A percentile compares a stretch with the other conserved stretches of the same genome.
These are phyloP conservation scores for Pichia norvegensis DNA, from an alignment of 1,139 yeast species.

Conservation along the genomic window DNA sequence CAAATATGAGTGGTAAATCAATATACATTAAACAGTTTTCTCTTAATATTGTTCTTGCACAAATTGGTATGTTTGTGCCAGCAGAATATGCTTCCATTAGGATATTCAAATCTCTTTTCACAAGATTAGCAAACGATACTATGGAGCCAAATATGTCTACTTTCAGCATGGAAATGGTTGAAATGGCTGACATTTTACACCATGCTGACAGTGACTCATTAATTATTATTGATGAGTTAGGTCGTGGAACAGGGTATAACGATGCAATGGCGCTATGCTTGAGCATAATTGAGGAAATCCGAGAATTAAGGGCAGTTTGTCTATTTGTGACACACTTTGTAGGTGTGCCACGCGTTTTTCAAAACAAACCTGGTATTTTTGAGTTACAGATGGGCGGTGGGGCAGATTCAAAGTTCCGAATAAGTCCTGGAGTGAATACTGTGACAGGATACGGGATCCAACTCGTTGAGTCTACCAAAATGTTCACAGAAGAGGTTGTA, in stretches of 20 bases:
- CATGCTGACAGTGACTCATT: constrained; percentile 31
- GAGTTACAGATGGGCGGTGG: constrained; percentile 27
- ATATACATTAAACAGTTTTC: constrained; percentile 43
- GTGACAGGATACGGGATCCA: constrained; percentile 28
- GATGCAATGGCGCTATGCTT: constrained; percentile 37
- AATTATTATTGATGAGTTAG: constrained; percentile 44
- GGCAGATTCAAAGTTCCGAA: constrained; percentile 29
- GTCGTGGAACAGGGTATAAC: constrained; percentile 39
- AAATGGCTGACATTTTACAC: constrained; percentile 36
- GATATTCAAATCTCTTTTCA: constrained; percentile 35
- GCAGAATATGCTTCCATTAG: constrained; percentile 38
- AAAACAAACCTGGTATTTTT: constrained; percentile 13
- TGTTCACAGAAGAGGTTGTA: constrained; percentile 26
- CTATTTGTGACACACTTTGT: constrained; percentile 35
- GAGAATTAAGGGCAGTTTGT: constrained; percentile 21
- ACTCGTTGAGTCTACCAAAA: constrained; percentile 22
- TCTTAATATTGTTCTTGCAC: constrained; percentile 39
- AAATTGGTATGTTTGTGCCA: constrained; percentile 37
- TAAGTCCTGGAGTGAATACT: constrained; percentile 21
- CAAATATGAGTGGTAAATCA: constrained; percentile 50
- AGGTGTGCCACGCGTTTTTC: constrained; percentile 31
- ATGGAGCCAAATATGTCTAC: constrained; percentile 37
- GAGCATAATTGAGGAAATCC: constrained; percentile 32
- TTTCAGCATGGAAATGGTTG: constrained; percentile 44
- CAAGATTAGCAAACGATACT: constrained; percentile 40